Conservation (phyloP, 805 yeast genomes). For the Teunomyces pallodes region DNA sequence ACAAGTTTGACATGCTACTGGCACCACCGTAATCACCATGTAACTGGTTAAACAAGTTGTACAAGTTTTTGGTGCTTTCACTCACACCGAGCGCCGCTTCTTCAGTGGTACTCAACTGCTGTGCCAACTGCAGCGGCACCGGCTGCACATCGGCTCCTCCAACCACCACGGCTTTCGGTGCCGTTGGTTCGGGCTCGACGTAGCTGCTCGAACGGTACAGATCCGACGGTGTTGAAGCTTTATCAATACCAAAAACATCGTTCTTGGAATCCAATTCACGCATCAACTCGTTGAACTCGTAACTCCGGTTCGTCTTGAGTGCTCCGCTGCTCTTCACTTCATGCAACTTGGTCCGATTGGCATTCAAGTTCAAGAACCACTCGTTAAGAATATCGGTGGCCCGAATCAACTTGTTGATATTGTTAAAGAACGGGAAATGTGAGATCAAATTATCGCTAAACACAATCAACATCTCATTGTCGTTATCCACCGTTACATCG, state of each 20-base stretch:
- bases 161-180: neutral
- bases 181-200: neutral
- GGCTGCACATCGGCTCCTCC: neutral
- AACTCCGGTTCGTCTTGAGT: neutral
- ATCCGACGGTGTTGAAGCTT: neutral
- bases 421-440: constrained; percentile 27
- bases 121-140: constrained; percentile 2
- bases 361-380: constrained; percentile 22
- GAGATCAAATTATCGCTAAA: constrained; percentile 21
- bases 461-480: constrained; percentile 11
- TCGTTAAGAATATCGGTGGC: constrained; percentile 19
- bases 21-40: constrained; percentile 17
- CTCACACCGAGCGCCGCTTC: constrained; percentile 13
- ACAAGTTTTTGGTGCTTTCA: constrained; percentile 30
- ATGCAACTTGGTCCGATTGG: constrained; percentile 5
- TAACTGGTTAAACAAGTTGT: constrained; percentile 28
- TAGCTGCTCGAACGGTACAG: neutral
- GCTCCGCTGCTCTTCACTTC: constrained; percentile 1
- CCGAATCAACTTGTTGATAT: constrained; percentile 25
- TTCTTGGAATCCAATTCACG: constrained; percentile 3
- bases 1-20: constrained; percentile 19
- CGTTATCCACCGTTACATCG: constrained; percentile 7
- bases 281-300: neutral
- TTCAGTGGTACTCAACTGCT: neutral
- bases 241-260: neutral